phyloP scores from a whole-genome alignment of 257 asterid genomes.

The Jaltomata sinuosa region DNA sequence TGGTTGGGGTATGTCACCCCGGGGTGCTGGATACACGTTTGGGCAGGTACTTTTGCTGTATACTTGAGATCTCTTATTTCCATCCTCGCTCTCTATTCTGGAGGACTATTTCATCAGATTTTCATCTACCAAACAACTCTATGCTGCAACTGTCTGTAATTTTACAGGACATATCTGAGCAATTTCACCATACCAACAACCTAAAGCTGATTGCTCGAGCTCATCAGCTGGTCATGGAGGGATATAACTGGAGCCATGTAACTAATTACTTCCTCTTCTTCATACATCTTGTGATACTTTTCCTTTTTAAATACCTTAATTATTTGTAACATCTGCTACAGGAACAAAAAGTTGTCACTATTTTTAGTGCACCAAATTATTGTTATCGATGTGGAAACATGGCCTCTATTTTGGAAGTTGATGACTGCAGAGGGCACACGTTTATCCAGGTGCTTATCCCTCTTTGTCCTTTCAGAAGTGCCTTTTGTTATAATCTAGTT shows the following conservation, averaged over 20 bases:
- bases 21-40: constrained; percentile 97
- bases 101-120: background rate
- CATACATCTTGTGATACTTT: background rate
- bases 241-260: constrained; percentile 98
- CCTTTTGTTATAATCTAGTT: background rate
- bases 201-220: constrained; percentile 89
- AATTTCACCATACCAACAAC: constrained; percentile 82
- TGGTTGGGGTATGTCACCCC: constrained; percentile 99
- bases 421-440: constrained; percentile 77
- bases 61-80: constrained; percentile 1
- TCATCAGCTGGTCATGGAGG: constrained; percentile 98
- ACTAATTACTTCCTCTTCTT: background rate
- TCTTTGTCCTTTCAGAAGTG: background rate
- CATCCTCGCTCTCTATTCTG: background rate
- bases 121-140: background rate
- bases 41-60: constrained; percentile 57
- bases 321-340: constrained; percentile 21
- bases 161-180: constrained; percentile 89
- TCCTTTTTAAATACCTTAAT: background rate
- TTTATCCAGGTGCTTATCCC: constrained; percentile 68
- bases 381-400: constrained; percentile 96
- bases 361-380: constrained; percentile 92
- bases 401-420: constrained; percentile 97
- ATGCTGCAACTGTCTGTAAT: background rate
- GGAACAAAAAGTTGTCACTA: constrained; percentile 97